Evolutionary conservation across 1,139 yeast species (phyloP).

Genomic region (Protomyces pachydermus): DNA sequence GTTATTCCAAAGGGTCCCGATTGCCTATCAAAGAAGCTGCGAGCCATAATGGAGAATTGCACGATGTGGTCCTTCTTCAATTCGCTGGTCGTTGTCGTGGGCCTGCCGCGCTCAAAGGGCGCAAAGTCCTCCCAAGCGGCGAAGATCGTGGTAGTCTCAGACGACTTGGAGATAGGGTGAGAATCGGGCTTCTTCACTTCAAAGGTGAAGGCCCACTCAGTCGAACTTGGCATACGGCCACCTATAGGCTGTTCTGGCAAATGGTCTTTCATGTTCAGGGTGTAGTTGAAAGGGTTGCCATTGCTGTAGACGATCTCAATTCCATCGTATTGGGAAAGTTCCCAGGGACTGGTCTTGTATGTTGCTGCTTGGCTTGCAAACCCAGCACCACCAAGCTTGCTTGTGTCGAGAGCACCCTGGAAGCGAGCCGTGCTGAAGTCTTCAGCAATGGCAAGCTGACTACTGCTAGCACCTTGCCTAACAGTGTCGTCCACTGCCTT

Average conservation of each 20-base stretch:
- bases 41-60: constrained; percentile 26
- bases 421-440: constrained; percentile 17
- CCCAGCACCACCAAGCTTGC: constrained; percentile 29
- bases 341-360: constrained; percentile 6
- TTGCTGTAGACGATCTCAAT: constrained; percentile 15
- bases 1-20: constrained; percentile 20
- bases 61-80: constrained; percentile 14
- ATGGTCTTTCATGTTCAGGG: constrained; percentile 19
- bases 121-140: constrained; percentile 17
- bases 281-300: constrained; percentile 15
- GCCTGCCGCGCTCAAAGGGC: constrained; percentile 27
- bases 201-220: constrained; percentile 14
- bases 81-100: constrained; percentile 12
- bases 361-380: constrained; percentile 8
- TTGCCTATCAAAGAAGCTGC: constrained; percentile 26
- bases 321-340: constrained; percentile 15
- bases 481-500: constrained; percentile 20
- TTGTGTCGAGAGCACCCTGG: constrained; percentile 26
- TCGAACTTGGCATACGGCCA: constrained; percentile 12
- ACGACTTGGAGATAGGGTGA: too few relatives aligned
- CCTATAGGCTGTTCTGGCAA: constrained; percentile 3
- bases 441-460: constrained; percentile 1
- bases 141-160: neutral
- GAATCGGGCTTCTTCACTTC: neutral
- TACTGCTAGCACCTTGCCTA: constrained; percentile 24